Evolutionary conservation across 1,284 basidiomycete species (phyloP).

Genomic region (Anthracocystis setariae): DNA sequence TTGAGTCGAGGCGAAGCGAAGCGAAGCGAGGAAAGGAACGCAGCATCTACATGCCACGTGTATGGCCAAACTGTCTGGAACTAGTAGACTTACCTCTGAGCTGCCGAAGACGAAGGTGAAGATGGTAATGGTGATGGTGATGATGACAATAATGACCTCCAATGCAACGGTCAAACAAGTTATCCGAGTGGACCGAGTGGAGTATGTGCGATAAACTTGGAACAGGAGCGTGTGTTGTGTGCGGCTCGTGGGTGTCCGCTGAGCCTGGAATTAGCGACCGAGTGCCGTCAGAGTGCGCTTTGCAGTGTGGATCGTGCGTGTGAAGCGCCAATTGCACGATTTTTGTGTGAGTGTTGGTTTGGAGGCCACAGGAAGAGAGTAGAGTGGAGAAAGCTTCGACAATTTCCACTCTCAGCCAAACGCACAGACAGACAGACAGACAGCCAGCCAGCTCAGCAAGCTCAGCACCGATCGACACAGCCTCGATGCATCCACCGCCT

Average conservation of each 20-base stretch:
- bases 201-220: not conserved
- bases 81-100: conserved; percentile 1
- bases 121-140: not conserved
- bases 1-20: not conserved
- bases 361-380: no score
- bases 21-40: not conserved
- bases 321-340: no score
- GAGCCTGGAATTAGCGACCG: conserved; percentile 7
- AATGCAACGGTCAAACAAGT: not conserved
- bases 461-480: conserved; percentile 36
- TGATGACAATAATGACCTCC: not conserved
- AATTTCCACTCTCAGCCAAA: conserved; percentile 11
- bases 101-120: not conserved
- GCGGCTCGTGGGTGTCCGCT: conserved; percentile 7
- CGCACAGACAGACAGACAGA: no score
- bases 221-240: not conserved
- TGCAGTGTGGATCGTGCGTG: conserved; percentile 2
- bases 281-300: conserved; percentile 6
- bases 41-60: not conserved
- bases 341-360: conserved; percentile 20
- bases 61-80: not conserved
- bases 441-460: conserved; percentile 5
- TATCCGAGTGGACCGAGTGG: not conserved
- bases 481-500: conserved; percentile 4
- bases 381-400: conserved; percentile 32